Conservation (phyloP, 371 early-diverging fungal species). For the Smittium mucronatum region DNA sequence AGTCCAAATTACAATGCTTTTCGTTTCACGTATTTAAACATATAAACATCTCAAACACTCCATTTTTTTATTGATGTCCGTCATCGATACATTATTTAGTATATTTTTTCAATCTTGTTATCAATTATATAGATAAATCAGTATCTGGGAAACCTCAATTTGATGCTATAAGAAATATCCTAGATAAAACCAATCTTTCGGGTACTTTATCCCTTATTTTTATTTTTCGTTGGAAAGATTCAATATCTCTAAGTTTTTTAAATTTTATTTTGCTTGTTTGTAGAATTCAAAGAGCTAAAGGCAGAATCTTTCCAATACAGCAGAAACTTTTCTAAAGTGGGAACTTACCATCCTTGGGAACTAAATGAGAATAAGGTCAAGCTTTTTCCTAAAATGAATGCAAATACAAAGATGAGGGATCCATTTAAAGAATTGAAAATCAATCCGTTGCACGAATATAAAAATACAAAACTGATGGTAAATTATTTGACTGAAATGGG, state of each 20-base stretch:
- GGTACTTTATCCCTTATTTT: neutral
- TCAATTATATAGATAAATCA: neutral
- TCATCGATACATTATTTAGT: no score
- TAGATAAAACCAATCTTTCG: neutral
- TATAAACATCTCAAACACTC: no score
- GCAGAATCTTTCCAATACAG: slow-evolving; percentile 10
- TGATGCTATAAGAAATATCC: neutral
- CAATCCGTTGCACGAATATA: slow-evolving; percentile 62
- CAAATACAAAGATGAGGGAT: slow-evolving; percentile 22
- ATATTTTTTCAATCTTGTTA: no score
- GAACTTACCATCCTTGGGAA: slow-evolving; percentile 23
- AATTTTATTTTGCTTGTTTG: no score
- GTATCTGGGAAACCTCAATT: neutral
- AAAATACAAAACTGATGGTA: slow-evolving; percentile 52
- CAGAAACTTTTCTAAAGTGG: slow-evolving; percentile 9
- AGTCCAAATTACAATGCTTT: no score
- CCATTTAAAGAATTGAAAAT: slow-evolving; percentile 49
- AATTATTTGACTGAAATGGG: slow-evolving; percentile 70
- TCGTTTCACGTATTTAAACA: no score
- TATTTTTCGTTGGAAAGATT: neutral
- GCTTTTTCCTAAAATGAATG: neutral
- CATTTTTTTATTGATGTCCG: no score
- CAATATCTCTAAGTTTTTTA: no score
- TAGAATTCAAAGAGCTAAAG: neutral
- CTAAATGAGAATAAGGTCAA: slow-evolving; percentile 15